These are phyloP conservation scores for Tardiomyces depauwii DNA, from an alignment of 1,139 yeast genomes.

Conservation along the genomic window DNA sequence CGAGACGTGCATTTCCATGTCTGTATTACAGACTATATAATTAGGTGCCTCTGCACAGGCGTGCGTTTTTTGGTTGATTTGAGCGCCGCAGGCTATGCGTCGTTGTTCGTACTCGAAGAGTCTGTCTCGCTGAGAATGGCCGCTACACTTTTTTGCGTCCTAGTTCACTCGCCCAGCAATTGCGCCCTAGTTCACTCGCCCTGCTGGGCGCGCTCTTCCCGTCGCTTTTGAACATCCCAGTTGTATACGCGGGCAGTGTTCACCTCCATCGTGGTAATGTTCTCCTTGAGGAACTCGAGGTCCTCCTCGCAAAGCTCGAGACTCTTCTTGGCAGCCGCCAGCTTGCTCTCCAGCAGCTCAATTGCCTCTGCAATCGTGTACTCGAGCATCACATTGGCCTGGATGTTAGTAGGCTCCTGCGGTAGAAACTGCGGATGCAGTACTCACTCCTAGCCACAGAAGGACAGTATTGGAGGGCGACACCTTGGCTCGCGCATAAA, in stretches of 20 bases:
- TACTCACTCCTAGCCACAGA: constrained; percentile 65
- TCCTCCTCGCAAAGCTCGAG: constrained; percentile 63
- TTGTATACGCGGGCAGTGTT: constrained; percentile 91
- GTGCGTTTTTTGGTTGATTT: no score
- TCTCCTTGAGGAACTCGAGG: constrained; percentile 77
- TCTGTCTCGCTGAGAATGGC: no score
- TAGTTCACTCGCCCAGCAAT: neutral
- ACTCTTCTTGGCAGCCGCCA: constrained; percentile 51
- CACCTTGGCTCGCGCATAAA: constrained; percentile 72
- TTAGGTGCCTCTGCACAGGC: no score
- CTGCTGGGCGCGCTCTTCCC: constrained; percentile 24
- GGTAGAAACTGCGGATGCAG: constrained; percentile 8
- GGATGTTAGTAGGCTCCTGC: constrained; percentile 9
- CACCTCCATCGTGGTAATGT: constrained; percentile 96
- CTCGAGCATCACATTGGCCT: constrained; percentile 92
- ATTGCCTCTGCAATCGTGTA: constrained; percentile 85
- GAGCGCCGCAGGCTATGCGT: no score
- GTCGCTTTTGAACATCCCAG: constrained; percentile 89
- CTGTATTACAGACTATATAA: no score
- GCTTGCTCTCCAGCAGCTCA: constrained; percentile 50
- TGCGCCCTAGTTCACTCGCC: neutral
- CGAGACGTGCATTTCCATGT: no score
- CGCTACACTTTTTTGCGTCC: neutral
- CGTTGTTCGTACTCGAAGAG: no score
- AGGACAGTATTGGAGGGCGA: constrained; percentile 54